Conservation (phyloP, 345 rosid genomes). For the Citrus maxima region DNA sequence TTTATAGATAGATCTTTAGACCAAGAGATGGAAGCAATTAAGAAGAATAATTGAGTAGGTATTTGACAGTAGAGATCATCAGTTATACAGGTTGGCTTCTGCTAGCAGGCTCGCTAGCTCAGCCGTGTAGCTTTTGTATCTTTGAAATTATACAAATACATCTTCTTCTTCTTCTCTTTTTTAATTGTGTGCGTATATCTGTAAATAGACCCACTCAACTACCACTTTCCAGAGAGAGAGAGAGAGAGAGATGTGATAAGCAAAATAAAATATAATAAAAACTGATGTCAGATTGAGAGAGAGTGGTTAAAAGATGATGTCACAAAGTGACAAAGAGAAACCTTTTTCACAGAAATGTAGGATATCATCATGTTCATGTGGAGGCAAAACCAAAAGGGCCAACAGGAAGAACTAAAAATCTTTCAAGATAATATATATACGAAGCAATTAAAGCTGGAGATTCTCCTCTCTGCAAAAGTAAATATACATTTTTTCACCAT, state of each 20-base stretch:
- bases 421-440: constrained; percentile 22
- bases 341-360: constrained; percentile 62
- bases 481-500: not conserved
- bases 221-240: constrained; percentile 10
- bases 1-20: not conserved
- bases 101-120: not conserved
- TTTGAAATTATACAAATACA: not conserved
- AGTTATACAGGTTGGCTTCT: constrained; percentile 18
- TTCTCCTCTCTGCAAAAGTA: constrained; percentile 24
- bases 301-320: constrained; percentile 38
- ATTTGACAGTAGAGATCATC: constrained; percentile 17
- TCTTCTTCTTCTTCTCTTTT: too few relatives aligned
- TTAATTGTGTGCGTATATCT: not conserved
- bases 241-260: not conserved
- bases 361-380: constrained; percentile 26
- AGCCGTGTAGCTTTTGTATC: not conserved
- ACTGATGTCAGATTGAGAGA: constrained; percentile 18
- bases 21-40: not conserved
- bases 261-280: not conserved
- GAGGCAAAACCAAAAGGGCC: constrained; percentile 24
- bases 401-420: constrained; percentile 39
- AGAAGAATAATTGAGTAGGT: constrained; percentile 18
- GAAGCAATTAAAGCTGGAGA: constrained; percentile 18
- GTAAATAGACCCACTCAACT: constrained; percentile 18
- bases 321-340: constrained; percentile 39